A percentile compares a stretch with the other conserved stretches of the same genome.
phyloP scores from a whole-genome alignment of 306 rosid species.

The Abrus precatorius region DNA sequence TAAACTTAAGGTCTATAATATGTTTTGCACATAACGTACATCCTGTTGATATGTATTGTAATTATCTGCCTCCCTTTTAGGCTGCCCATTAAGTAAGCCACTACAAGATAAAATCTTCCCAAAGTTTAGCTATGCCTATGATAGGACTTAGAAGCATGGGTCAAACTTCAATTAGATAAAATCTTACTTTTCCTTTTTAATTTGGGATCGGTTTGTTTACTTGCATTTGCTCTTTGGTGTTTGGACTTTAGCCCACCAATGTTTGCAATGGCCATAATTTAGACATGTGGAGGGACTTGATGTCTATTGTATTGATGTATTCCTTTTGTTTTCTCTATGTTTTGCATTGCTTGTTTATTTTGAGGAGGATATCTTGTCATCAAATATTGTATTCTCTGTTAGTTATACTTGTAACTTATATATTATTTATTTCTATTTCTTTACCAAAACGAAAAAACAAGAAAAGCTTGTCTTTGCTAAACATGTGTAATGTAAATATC shows the following conservation, averaged over 20 bases:
- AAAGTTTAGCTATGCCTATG: background rate
- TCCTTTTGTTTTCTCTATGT: too few species aligned
- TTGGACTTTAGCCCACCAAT: background rate
- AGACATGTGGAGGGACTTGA: too few species aligned
- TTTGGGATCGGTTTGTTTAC: background rate
- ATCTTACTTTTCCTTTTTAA: background rate
- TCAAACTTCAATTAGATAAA: too few species aligned
- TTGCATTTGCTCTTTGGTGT: conserved; percentile 8
- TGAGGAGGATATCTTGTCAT: background rate
- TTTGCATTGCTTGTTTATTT: background rate
- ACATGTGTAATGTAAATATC: conserved; percentile 41
- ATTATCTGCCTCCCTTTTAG: background rate
- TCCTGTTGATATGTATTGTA: background rate
- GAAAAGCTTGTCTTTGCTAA: background rate
- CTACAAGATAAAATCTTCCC: background rate
- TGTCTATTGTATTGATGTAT: too few species aligned
- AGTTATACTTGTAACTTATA: background rate
- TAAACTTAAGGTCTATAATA: background rate
- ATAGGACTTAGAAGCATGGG: too few species aligned
- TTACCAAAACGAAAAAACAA: background rate
- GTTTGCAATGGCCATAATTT: too few species aligned
- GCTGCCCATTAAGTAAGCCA: background rate
- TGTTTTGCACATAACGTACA: background rate
- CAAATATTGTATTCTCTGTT: background rate
- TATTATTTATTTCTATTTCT: background rate